Evolutionary conservation across 768 basidiomycete species (phyloP).

Genomic region (Krasilnikovozyma curviuscula): DNA sequence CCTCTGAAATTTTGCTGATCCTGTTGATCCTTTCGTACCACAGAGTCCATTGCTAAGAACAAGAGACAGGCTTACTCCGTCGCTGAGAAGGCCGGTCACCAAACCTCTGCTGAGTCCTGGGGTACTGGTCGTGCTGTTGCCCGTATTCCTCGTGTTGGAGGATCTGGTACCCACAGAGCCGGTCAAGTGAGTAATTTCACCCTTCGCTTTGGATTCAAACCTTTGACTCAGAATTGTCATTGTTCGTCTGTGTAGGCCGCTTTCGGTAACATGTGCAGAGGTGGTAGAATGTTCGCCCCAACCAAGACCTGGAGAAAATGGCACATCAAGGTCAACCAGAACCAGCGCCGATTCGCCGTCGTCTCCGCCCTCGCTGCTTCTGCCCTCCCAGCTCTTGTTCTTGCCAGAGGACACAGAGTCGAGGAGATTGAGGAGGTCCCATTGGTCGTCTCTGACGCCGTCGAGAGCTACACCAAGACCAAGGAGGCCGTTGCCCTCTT

Average conservation of each 20-base stretch:
- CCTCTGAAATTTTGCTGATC: conserved; percentile 9
- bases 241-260: conserved; percentile 44
- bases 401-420: conserved; percentile 96
- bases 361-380: conserved; percentile 97
- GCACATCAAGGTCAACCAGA: conserved; percentile 99
- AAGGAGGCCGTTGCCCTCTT: conserved; percentile 89
- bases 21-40: conserved; percentile 3
- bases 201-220: background rate
- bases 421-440: conserved; percentile 94
- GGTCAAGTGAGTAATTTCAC: conserved; percentile 47
- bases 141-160: conserved; percentile 99
- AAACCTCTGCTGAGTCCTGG: conserved; percentile 90
- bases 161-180: conserved; percentile 93
- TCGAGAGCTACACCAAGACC: conserved; percentile 85
- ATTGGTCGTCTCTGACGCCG: conserved; percentile 57
- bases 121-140: conserved; percentile 99
- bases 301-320: conserved; percentile 99
- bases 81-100: conserved; percentile 93
- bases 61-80: conserved; percentile 92
- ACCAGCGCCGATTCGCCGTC: conserved; percentile 92
- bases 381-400: conserved; percentile 90
- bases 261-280: conserved; percentile 99
- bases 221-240: background rate
- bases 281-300: conserved; percentile 99
- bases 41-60: conserved; percentile 97